Evolutionary conservation across 129 eudicot species (phyloP).

Genomic region (Flaveria sonorensis): DNA sequence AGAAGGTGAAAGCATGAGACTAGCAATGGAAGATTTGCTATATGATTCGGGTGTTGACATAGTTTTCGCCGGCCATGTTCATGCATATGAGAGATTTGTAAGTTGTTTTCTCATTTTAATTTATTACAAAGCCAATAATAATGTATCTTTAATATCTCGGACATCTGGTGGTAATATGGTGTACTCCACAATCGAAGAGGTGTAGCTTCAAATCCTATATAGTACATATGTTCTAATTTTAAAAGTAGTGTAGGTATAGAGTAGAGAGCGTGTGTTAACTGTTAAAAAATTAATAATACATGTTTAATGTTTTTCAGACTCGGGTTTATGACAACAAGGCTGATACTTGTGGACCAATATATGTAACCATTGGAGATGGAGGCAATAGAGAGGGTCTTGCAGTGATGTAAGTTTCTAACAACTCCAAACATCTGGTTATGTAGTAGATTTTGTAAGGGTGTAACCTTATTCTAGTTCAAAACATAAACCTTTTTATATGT

Average conservation of each 20-base stretch:
- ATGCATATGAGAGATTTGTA: constrained; percentile 91
- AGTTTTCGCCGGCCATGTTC: constrained; percentile 82
- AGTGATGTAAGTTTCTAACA: constrained; percentile 48
- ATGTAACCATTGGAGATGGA: constrained; percentile 84
- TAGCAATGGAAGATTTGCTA: constrained; percentile 67
- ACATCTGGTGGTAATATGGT: no score
- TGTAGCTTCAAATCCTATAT: no score
- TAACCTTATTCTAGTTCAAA: background rate
- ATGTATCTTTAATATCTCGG: no score
- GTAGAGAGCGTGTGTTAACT: no score
- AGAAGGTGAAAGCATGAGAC: constrained; percentile 86
- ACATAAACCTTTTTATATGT: background rate
- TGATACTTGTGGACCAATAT: constrained; percentile 68
- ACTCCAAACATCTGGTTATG: no score
- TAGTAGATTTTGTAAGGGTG: no score
- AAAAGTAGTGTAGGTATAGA: no score
- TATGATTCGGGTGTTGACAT: constrained; percentile 59
- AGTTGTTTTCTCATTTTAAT: constrained; percentile 23
- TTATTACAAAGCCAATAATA: no score
- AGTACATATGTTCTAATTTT: no score
- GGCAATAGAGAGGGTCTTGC: constrained; percentile 94
- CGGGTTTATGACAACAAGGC: constrained; percentile 68
- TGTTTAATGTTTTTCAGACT: constrained; percentile 37
- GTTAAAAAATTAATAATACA: background rate
- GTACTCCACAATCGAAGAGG: no score